Evolutionary conservation across 1,284 basidiomycete species (phyloP), one percentile per base, ranked within the genome.

Genomic region (Cutaneotrichosporon sp.): DNA sequence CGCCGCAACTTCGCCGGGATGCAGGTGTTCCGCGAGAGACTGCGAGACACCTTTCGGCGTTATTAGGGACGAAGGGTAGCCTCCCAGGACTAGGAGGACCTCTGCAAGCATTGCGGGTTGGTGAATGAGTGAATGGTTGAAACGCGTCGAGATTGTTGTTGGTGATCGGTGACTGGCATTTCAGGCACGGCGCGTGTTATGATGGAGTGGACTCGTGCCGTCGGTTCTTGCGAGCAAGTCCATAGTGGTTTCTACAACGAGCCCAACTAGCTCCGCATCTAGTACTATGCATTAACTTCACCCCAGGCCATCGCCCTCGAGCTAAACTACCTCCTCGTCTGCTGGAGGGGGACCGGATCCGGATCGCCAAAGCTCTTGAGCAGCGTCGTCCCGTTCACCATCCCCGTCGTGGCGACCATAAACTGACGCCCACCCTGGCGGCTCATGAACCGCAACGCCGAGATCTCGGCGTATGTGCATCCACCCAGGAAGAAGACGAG

Each of bases 401-500:
- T 88, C 2, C 87, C 85, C 25, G 91, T 93, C 1, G 91, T 93
- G 9, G 88, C 89, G 55, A 96, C 84, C 61, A 94, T 73, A 71
- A 91, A 90, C 60, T 81, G 84, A 76, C 63, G 61, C 82, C 91
- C 88, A 77, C 81, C 81, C 59, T 91, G 89, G 62, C 83, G 80
- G 55, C 83, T 81, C 71, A 94, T 87, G 86, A 90, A 96, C 66
- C 96, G 80, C 61, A 99, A 72, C 9, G 94, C 93, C 19, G 93
- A 86, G 50, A 98, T 88, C 77, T 98, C 96, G 7, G 94, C 93
- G 66, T 89, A 96, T 6, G 96, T 98, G 70, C 93, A 93, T 3
- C 96, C 96, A 31, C 96, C 96, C n/a, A 98, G 77, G 82, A 97
- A 97, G 76, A 97, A 97, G 10, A 99, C 88, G 20, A 96, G 82